Conservation (phyloP, 2,329 filamentous ascomycete genomes). For the Ophiostoma triangulosporum region DNA sequence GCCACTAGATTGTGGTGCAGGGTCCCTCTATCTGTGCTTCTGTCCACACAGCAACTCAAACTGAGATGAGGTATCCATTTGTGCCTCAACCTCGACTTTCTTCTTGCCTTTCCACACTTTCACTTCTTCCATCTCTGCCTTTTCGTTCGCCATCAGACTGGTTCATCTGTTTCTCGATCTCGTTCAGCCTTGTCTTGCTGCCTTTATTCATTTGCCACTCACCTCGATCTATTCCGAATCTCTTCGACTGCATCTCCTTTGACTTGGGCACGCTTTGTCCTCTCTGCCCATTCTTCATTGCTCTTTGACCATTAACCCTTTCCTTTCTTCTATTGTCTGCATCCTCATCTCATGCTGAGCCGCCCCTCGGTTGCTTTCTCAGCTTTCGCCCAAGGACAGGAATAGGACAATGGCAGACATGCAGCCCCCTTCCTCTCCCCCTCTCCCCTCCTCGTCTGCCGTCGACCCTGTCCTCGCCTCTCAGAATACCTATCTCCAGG, state of each 20-base stretch:
- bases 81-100: neutral
- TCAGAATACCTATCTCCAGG: neutral
- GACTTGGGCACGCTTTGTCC: no score
- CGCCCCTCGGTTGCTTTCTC: neutral
- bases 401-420: constrained; percentile 14
- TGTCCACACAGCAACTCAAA: constrained; percentile 1
- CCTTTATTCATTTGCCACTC: neutral
- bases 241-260: neutral
- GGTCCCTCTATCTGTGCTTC: neutral
- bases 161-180: neutral
- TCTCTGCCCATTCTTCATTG: no score
- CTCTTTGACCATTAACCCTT: neutral
- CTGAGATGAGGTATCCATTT: constrained; percentile 1
- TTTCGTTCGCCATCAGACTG: neutral
- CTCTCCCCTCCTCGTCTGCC: constrained; percentile 3
- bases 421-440: neutral
- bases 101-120: neutral
- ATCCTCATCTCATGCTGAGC: neutral
- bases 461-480: neutral
- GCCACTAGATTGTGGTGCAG: neutral
- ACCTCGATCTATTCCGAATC: neutral
- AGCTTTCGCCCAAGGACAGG: neutral
- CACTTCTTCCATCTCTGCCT: neutral
- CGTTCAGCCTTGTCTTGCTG: neutral
- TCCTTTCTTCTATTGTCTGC: neutral